A percentile compares a stretch with the other conserved stretches of the same genome.
phyloP scores from a whole-genome alignment of 2,329 filamentous ascomycete species.

The Sporothrix brunneoviolacea region DNA sequence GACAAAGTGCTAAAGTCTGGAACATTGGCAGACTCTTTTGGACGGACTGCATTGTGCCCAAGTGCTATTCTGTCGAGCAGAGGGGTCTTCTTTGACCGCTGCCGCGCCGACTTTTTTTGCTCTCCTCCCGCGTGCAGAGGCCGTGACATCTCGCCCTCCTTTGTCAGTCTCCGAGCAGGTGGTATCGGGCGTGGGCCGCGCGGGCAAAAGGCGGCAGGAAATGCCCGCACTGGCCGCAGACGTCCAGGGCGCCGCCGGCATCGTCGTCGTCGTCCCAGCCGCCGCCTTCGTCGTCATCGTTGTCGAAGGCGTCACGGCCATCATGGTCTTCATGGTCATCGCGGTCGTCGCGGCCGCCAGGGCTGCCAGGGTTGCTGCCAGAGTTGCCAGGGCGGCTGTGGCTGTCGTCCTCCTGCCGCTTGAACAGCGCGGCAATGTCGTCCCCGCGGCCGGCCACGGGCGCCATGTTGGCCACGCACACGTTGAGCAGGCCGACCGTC shows the following conservation, averaged over 20 bases:
- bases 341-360: not conserved
- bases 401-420: slow-evolving; percentile 54
- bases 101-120: no score
- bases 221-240: slow-evolving; percentile 23
- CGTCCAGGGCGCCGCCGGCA: slow-evolving; percentile 5
- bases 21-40: no score
- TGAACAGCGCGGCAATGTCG: slow-evolving; percentile 81
- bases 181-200: slow-evolving; percentile 25
- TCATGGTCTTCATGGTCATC: not conserved
- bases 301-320: not conserved
- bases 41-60: no score
- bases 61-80: no score
- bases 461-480: slow-evolving; percentile 82
- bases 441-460: slow-evolving; percentile 56
- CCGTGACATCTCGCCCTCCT: no score
- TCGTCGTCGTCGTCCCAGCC: slow-evolving; percentile 1
- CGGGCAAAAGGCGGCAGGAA: slow-evolving; percentile 24
- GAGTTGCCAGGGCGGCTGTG: not conserved
- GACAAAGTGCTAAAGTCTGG: no score
- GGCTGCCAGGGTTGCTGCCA: not conserved
- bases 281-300: not conserved
- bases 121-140: no score
- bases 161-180: slow-evolving; percentile 20
- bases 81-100: no score
- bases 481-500: slow-evolving; percentile 78